Conservation (phyloP, 1,284 basidiomycete genomes). For the Marasmius tenuissimus region DNA sequence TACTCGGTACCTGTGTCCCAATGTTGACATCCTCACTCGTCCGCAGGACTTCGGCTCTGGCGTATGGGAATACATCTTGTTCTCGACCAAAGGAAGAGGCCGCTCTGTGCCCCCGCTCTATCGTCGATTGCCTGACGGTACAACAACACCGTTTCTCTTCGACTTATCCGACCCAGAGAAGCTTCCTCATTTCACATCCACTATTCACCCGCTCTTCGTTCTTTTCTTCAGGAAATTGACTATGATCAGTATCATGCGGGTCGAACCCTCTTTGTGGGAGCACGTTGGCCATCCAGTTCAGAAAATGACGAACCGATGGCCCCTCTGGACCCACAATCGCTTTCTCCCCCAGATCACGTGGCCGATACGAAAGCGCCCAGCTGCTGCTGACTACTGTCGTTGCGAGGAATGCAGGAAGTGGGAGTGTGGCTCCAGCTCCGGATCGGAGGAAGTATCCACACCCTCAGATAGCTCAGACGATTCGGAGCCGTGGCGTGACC, state of each 20-base stretch:
- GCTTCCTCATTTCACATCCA: background rate
- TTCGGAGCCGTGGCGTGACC: background rate
- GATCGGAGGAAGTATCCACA: too few relatives aligned
- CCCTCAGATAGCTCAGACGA: background rate
- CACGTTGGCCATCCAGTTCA: background rate
- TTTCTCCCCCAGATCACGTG: background rate
- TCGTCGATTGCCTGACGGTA: background rate
- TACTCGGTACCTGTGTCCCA: background rate
- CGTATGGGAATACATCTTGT: background rate
- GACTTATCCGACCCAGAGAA: background rate
- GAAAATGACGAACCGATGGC: background rate
- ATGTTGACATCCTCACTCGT: background rate
- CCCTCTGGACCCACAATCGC: background rate
- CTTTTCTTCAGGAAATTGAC: background rate
- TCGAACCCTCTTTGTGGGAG: background rate
- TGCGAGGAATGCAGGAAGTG: background rate
- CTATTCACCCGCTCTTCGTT: background rate
- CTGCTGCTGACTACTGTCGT: background rate
- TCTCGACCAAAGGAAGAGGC: background rate
- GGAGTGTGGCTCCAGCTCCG: background rate
- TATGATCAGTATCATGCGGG: background rate
- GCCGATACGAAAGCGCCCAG: background rate
- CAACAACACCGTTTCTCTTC: background rate
- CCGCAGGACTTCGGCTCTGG: background rate
- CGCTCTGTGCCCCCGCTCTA: background rate